A percentile compares a stretch with the other conserved stretches of the same genome.
phyloP scores from a whole-genome alignment of 2,329 filamentous ascomycete genomes.

The Pezizomycotina sp. region DNA sequence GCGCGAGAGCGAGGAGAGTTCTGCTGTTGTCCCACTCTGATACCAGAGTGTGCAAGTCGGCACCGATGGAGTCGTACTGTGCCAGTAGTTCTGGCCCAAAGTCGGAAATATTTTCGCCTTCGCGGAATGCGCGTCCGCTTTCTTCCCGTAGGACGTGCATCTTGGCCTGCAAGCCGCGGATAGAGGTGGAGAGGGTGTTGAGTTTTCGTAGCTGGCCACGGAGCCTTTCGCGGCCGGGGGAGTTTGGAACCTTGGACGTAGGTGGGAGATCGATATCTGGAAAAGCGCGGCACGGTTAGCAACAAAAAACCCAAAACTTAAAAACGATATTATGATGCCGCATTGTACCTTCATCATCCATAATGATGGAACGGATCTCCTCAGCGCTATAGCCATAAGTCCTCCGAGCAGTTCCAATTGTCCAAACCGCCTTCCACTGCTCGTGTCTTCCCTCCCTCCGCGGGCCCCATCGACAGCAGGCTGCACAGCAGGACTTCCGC shows the following conservation, averaged over 20 bases:
- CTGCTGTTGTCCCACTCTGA: conserved; percentile 79
- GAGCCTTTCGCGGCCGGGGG: conserved; percentile 58
- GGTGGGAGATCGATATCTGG: conserved; percentile 39
- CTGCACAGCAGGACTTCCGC: conserved; percentile 74
- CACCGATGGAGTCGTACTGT: conserved; percentile 88
- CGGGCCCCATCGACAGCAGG: conserved; percentile 69
- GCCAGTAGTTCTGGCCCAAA: conserved; percentile 62
- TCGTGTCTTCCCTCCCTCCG: conserved; percentile 57
- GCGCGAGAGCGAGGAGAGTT: conserved; percentile 61
- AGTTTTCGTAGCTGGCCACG: conserved; percentile 77
- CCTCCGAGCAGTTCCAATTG: conserved; percentile 50
- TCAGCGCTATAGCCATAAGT: too few relatives aligned
- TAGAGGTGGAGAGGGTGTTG: conserved; percentile 73
- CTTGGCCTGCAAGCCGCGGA: conserved; percentile 83
- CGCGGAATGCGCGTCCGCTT: conserved; percentile 59
- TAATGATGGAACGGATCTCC: conserved; percentile 48
- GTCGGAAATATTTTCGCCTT: conserved; percentile 48
- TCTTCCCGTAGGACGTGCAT: conserved; percentile 83
- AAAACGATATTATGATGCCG: conserved; percentile 3
- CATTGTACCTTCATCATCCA: conserved; percentile 11
- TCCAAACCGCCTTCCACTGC: conserved; percentile 61
- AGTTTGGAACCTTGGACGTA: conserved; percentile 46
- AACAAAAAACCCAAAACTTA: background rate
- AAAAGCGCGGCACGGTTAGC: conserved; percentile 5
- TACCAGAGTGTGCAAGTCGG: conserved; percentile 64